Base-by-base conservation (phyloP, 2,329 filamentous ascomycete species). In the Cladosporium sp. region DNA sequence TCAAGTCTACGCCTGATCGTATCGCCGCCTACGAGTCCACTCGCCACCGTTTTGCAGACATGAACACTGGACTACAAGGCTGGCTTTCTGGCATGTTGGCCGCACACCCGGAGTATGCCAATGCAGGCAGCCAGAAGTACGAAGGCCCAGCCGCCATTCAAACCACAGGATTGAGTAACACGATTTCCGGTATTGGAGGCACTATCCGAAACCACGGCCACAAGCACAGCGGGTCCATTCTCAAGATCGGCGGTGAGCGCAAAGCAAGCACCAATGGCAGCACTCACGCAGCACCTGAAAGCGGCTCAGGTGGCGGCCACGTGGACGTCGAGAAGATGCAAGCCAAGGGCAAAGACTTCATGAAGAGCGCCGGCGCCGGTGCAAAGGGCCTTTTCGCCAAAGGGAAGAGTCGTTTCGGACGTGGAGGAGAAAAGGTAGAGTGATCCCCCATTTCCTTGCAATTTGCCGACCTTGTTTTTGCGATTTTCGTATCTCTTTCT, bases 361-460 rank as follows among this genome's bases (percentile, higher is more conserved):
- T 96, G 65, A 88, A 93, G 58, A 85, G 86, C 18, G 91, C 91
- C 49, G 89, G 89, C 47, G 90, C 89, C 66, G 89, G 89, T 52
- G 90, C 91, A 43, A 96, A 96, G 74, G 92, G 91, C 47, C 71
- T 96, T 57, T 85, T 96, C 68, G 89, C 87, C 58, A 95, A 95
- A 73, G 89, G 91, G 59, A 92, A 88, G 73, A 92, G 81, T 72
- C 92, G 89, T 70, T 83, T 96, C 63, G 63, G 61, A 42, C 57
- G 70, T 47, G n/a, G n/a, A n/a, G 70, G 70, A 65, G 88, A 93
- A 71, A 95, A 95, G 88, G 88, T 91, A 87, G 89, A 89, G 84
- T 73, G 77, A 80, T 83, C 73, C 85, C 76, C 80, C 67, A 70
- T 64, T 68, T 64, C 52, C 34, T 38, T 59, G 32, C 34, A 32